These are phyloP conservation scores for Xylaria scruposa DNA, from an alignment of 495 filamentous ascomycete genomes.

Conservation along the genomic window DNA sequence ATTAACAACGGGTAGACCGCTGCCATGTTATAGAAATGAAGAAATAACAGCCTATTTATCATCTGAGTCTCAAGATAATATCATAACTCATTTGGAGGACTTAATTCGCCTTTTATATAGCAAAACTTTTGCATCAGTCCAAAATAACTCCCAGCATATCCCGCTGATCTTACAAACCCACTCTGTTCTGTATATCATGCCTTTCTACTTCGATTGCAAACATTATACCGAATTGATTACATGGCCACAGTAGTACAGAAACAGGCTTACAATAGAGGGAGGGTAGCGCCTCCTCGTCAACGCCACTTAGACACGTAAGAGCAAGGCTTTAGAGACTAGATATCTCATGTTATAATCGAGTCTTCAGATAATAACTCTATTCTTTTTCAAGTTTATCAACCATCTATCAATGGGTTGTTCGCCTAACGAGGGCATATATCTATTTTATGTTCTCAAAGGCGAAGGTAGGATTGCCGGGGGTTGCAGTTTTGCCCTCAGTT, in stretches of 20 bases:
- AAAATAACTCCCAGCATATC: neutral
- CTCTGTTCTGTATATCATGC: too few relatives aligned
- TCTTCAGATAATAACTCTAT: neutral
- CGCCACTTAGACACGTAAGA: neutral
- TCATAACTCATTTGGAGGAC: too few relatives aligned
- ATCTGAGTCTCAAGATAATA: too few relatives aligned
- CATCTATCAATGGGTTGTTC: neutral
- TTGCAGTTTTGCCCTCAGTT: conserved; percentile 72
- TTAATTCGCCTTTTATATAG: too few relatives aligned
- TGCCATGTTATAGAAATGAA: too few relatives aligned
- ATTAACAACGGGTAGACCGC: too few relatives aligned
- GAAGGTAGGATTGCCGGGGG: conserved; percentile 82
- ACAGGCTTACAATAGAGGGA: neutral
- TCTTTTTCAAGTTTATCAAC: neutral
- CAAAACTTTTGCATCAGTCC: neutral
- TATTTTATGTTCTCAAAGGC: conserved; percentile 74
- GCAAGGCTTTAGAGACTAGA: neutral
- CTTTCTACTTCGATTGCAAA: too few relatives aligned
- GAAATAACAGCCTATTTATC: too few relatives aligned
- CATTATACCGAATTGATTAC: neutral
- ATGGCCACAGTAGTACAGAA: too few relatives aligned
- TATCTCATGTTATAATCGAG: neutral
- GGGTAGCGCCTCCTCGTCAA: neutral
- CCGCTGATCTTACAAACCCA: neutral
- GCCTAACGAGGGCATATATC: conserved; percentile 14